Conservation (phyloP, 768 basidiomycete genomes). For the Candolleomyces aberdarensis region DNA sequence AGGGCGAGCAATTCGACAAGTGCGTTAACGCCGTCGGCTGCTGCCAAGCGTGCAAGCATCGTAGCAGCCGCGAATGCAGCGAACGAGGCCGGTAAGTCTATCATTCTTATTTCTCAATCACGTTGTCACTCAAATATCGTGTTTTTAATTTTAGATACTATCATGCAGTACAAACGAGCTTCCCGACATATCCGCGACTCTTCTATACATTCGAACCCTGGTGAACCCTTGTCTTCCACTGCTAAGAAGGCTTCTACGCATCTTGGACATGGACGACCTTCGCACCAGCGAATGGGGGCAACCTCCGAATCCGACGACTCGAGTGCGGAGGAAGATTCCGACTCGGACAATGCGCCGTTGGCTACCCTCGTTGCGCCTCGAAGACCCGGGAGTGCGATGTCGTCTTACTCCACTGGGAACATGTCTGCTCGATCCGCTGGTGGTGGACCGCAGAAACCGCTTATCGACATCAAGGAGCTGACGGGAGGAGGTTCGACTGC, state of each 20-base stretch:
- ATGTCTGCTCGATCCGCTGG: slow-evolving; percentile 22
- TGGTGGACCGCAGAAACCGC: slow-evolving; percentile 33
- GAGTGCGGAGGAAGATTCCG: slow-evolving; percentile 15
- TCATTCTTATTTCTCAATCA: neutral
- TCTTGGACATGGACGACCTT: slow-evolving; percentile 2
- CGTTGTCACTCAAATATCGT: neutral
- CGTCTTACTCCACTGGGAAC: slow-evolving; percentile 34
- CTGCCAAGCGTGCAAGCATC: slow-evolving; percentile 48
- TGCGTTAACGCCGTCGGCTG: slow-evolving; percentile 49
- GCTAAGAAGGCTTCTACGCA: slow-evolving; percentile 7
- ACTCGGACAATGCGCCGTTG: slow-evolving; percentile 58
- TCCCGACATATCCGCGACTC: slow-evolving; percentile 25
- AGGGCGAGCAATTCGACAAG: slow-evolving; percentile 59
- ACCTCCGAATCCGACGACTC: neutral
- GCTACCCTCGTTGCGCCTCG: slow-evolving; percentile 58
- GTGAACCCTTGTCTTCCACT: neutral
- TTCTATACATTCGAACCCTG: slow-evolving; percentile 23
- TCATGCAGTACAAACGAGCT: slow-evolving; percentile 13
- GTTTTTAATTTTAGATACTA: slow-evolving; percentile 4
- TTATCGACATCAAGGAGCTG: slow-evolving; percentile 50
- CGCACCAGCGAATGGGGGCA: neutral
- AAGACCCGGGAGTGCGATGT: slow-evolving; percentile 64
- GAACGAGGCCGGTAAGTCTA: slow-evolving; percentile 25
- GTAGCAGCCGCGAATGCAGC: slow-evolving; percentile 31
- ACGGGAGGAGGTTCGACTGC: slow-evolving; percentile 16